Evolutionary conservation across 306 rosid species (phyloP), one percentile per base, ranked within the genome.

Genomic region (Vicia villosa): DNA sequence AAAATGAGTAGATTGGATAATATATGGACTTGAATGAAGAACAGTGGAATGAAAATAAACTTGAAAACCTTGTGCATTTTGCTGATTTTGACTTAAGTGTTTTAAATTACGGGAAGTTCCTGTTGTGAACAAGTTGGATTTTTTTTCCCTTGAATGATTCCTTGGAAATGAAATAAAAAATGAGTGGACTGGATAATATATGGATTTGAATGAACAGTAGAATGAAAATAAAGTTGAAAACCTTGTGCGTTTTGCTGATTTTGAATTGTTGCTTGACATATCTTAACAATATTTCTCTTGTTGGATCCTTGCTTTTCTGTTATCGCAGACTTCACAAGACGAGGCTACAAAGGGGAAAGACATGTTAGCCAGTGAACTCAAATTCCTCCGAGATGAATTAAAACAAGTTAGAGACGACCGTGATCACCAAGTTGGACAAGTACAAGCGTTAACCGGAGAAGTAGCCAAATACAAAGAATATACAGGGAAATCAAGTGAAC

Each of bases 331-430:
- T 77, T 86, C 88, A 78, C 86, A 77, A 10, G 95, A 91, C 17
- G 97, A 94, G 64, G 88, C 83, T 6, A 55, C 77, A 45, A 85
- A 82, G 78, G 87, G 86, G 68, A 94, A 87, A 61, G 92, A 87
- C 57, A 46, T 74, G 4, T 68, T 82, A 59, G 75, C 74, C 34
- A 83, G 80, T 46, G 96, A 89, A 65, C 78, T 87, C 62, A 84
- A 73, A 81, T 83, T 91, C 74, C 90, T 94, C 10, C 84, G 89
- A 4, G 92, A 80, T 68, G 97, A 94, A 40, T 74, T 94, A 54
- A 88, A 94, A 56, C 95, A 87, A 66, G 87, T 82, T 40, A 87
- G 96, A 77, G 91, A 84, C 13, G 99, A 91, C 10, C 97, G 99
- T 28, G 95, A 88, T 74, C 80, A 81, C 38, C 92, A 76, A 75